These are phyloP conservation scores for Curvularia lunata DNA, from an alignment of 2,329 filamentous ascomycete genomes.

Conservation along the genomic window DNA sequence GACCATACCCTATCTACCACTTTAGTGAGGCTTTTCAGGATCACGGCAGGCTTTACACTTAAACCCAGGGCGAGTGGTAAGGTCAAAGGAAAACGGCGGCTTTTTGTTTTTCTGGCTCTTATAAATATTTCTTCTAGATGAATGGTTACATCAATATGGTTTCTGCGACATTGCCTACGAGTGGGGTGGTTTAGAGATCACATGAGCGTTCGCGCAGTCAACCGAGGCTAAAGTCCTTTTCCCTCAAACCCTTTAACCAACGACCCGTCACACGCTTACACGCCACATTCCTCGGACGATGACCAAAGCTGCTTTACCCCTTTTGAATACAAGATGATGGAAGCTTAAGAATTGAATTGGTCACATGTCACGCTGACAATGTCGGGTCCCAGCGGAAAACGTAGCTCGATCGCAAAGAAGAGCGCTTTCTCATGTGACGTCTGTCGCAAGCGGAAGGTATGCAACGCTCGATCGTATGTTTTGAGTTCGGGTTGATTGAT, in stretches of 20 bases:
- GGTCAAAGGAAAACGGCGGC: not conserved
- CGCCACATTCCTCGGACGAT: not conserved
- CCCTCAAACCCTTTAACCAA: not conserved
- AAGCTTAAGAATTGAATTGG: not conserved
- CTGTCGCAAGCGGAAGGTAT: not conserved
- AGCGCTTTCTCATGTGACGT: not conserved
- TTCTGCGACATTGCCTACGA: not conserved
- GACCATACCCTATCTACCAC: too few relatives aligned
- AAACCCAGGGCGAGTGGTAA: not conserved
- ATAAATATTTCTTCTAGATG: not conserved
- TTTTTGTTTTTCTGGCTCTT: not conserved
- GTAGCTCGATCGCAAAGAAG: not conserved
- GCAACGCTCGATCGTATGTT: not conserved
- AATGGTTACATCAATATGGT: not conserved
- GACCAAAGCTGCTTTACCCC: not conserved
- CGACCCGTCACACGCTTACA: not conserved
- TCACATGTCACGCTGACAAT: not conserved
- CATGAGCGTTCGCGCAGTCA: not conserved
- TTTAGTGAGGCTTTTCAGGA: not conserved
- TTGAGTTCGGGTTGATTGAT: not conserved
- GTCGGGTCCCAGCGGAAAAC: not conserved
- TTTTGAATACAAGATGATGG: not conserved
- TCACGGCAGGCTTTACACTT: not conserved
- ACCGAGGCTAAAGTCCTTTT: not conserved
- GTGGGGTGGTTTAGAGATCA: not conserved